Conservation (phyloP, 495 filamentous ascomycete genomes). For the Tuber umbilicatum region DNA sequence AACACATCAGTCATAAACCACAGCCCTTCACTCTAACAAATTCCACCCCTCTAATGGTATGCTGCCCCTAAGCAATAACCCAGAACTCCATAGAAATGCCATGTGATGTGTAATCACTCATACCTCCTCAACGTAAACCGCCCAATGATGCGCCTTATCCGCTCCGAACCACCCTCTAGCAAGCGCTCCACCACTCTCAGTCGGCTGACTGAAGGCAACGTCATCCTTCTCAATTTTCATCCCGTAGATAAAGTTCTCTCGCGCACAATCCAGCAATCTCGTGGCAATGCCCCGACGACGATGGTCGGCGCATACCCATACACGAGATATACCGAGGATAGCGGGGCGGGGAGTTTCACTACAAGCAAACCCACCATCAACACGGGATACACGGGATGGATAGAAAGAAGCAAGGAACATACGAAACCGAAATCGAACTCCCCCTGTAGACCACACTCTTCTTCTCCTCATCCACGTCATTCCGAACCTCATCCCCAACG, state of each 20-base stretch:
- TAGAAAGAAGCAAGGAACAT: neutral
- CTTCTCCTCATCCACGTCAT: neutral
- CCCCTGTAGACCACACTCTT: constrained; percentile 15
- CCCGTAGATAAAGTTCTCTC: constrained; percentile 60
- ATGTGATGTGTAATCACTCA: neutral
- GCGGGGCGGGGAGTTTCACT: constrained; percentile 47
- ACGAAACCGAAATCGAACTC: constrained; percentile 21
- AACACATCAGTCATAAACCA: neutral
- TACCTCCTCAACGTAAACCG: constrained; percentile 37
- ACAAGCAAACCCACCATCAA: constrained; percentile 14
- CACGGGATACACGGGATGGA: neutral
- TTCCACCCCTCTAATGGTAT: neutral
- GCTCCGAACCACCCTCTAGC: constrained; percentile 59
- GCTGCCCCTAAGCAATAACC: neutral
- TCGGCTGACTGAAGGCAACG: constrained; percentile 71
- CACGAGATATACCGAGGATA: constrained; percentile 62
- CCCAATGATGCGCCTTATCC: constrained; percentile 36
- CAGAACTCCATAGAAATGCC: neutral
- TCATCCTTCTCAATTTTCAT: constrained; percentile 57
- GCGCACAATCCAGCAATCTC: constrained; percentile 57
- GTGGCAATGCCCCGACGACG: constrained; percentile 57
- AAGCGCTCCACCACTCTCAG: constrained; percentile 58
- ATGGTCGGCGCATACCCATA: constrained; percentile 61
- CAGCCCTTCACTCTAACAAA: neutral
- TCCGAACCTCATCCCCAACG: constrained; percentile 6